Evolutionary conservation across 208 protist species (phyloP).

Genomic region (Phytomonas sp.): DNA sequence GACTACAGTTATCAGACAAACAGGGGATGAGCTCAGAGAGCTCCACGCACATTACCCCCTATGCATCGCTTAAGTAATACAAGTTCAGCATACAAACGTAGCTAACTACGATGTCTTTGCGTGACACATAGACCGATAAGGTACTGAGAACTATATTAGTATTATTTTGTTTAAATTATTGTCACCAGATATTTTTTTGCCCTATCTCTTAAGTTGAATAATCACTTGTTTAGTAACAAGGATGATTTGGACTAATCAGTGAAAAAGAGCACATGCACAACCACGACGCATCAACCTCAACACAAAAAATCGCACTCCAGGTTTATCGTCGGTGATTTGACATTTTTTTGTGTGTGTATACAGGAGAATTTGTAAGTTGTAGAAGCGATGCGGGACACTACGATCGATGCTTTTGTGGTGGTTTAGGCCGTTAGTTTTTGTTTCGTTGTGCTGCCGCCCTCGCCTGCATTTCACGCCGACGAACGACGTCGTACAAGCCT

Average conservation of each 20-base stretch:
- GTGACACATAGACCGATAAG: background rate
- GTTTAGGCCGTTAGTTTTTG: background rate
- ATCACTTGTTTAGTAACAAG: background rate
- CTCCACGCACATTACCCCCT: background rate
- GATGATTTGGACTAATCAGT: background rate
- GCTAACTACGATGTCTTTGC: background rate
- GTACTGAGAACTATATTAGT: background rate
- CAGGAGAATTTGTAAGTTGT: background rate
- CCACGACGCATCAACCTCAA: background rate
- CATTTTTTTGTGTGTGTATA: conserved; percentile 5
- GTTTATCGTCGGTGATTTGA: background rate
- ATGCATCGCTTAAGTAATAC: background rate
- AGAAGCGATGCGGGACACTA: background rate
- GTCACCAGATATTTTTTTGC: background rate
- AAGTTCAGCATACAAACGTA: background rate
- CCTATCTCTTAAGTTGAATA: background rate
- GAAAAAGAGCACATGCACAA: background rate
- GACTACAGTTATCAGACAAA: background rate
- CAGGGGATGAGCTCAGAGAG: background rate
- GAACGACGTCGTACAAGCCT: conserved; percentile 41
- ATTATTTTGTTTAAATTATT: background rate
- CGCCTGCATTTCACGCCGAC: conserved; percentile 12
- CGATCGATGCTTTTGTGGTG: background rate
- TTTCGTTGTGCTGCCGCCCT: background rate
- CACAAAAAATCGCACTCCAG: background rate